Base-by-base conservation (phyloP, 2,329 filamentous ascomycete genomes). In the Zymoseptoria crescenta region DNA sequence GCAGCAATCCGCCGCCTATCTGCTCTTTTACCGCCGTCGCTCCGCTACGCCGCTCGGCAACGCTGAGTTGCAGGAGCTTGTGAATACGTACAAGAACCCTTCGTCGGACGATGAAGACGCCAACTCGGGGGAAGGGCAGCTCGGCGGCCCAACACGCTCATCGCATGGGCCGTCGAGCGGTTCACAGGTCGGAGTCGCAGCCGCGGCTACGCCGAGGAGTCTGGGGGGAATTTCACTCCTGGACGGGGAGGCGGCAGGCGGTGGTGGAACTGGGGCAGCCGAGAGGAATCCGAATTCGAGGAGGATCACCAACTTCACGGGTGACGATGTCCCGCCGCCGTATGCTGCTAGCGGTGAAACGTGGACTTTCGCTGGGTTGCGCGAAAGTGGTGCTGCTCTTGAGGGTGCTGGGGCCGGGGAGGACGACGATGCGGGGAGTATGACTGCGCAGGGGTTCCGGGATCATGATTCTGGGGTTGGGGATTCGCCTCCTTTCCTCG, bases 1-100 rank as follows among this genome's bases (percentile, higher is more conserved):
- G 8, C 64, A 67, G 4, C 88, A 89, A 4, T 76, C 83, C 16
- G 87, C 88, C 20, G 94, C 94, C 0, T 99, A 99, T 74, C 82
- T 99, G 9, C 81, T 99, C 35, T 99, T 99, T 79, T 99, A 99
- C 76, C 89, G 94, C 49, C 88, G 94, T 59, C 87, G 91, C 64
- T 90, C 91, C 4, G 80, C 83, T 7, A 76, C 75, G 62, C 88
- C 91, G 63, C 84, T 99, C 65, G 94, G 94, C 59, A 92, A 92
- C 27, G 81, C 86, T 51, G 82, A 82, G 55, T 86, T 96, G 61
- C 82, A 86, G 66, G 79, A 86, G 64, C 85, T 96, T 54, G 79
- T 89, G 56, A 82, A 86, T 56, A 79, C 81, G 57, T 88, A 83
- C 69, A 54, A 77, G 76, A 59, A 61, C 50, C 59, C 66, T 55